These are phyloP conservation scores for Phytopythium aichiense DNA, from an alignment of 352 stramenopile genomes.

Conservation along the genomic window DNA sequence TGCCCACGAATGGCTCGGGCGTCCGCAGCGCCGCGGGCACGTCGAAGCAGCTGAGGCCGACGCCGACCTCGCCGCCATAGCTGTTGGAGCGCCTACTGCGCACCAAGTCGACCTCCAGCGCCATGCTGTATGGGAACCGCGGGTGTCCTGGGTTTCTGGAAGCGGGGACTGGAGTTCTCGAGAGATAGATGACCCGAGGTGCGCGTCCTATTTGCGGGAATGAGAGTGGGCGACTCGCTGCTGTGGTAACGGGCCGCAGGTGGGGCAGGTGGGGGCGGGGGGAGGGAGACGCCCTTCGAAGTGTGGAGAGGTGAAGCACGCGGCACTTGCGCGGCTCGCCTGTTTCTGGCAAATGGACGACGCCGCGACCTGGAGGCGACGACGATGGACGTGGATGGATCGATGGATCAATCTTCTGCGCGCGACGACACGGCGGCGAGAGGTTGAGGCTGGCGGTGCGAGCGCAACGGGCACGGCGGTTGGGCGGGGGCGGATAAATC, in stretches of 20 bases:
- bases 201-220: not conserved
- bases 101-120: not conserved
- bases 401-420: not conserved
- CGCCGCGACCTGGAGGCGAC: too few species aligned
- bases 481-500: not conserved
- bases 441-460: not conserved
- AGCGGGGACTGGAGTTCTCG: not conserved
- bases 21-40: slow-evolving; percentile 3
- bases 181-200: not conserved
- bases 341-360: too few species aligned
- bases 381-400: not conserved
- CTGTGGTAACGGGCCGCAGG: too few species aligned
- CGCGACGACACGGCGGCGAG: not conserved
- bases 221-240: not conserved
- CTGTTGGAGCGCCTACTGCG: slow-evolving; percentile 7
- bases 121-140: not conserved
- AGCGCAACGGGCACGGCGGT: not conserved
- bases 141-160: not conserved
- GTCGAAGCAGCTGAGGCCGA: slow-evolving; percentile 16
- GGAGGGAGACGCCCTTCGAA: too few species aligned
- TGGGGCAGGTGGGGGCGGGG: too few species aligned
- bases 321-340: too few species aligned
- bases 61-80: not conserved
- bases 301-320: too few species aligned
- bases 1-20: not conserved